Conservation (phyloP, 139 green algal genomes). For the Choricystis sp. region DNA sequence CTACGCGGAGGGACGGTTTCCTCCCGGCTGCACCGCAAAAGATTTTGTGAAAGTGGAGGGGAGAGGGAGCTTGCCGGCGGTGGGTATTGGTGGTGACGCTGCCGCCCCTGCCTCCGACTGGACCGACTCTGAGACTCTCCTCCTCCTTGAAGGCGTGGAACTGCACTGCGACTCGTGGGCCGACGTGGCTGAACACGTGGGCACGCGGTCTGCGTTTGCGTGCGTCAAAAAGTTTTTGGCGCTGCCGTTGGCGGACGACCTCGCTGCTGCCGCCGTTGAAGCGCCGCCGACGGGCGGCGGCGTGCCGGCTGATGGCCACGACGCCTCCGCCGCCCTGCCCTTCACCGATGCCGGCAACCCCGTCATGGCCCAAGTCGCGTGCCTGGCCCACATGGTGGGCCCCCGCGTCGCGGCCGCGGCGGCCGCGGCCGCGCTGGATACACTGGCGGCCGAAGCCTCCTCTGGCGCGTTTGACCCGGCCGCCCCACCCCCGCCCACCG, state of each 20-base stretch:
- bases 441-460: conserved; percentile 40
- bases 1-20: conserved; percentile 23
- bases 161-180: conserved; percentile 70
- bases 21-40: conserved; percentile 33
- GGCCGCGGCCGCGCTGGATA: conserved; percentile 61
- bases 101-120: conserved; percentile 17
- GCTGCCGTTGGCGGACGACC: conserved; percentile 59
- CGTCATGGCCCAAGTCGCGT: conserved; percentile 58
- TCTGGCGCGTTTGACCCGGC: background rate
- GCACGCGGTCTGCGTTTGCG: conserved; percentile 50
- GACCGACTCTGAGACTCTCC: conserved; percentile 53
- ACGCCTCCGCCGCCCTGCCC: background rate
- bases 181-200: conserved; percentile 71
- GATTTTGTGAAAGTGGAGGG: conserved; percentile 75
- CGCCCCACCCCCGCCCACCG: background rate
- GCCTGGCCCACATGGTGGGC: conserved; percentile 58
- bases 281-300: background rate
- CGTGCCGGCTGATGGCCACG: conserved; percentile 1
- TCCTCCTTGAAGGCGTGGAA: conserved; percentile 65
- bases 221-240: conserved; percentile 79
- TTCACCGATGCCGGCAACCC: conserved; percentile 39
- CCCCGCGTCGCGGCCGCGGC: conserved; percentile 66
- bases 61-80: background rate
- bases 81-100: background rate
- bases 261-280: conserved; percentile 8